phyloP scores from a whole-genome alignment of 371 early-diverging fungal species.

The Mucor ambiguus region DNA sequence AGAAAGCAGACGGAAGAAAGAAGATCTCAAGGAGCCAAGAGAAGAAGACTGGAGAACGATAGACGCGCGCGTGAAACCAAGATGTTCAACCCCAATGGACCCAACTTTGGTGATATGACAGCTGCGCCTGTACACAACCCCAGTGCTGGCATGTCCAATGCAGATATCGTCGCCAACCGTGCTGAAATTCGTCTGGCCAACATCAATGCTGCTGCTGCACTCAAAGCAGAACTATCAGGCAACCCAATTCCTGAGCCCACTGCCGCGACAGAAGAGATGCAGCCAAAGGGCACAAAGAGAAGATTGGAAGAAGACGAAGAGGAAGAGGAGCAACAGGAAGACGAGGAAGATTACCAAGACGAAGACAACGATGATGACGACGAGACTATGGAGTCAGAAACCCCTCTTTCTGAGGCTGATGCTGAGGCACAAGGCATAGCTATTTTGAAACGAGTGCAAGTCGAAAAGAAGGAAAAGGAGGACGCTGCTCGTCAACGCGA shows the following conservation, averaged over 20 bases:
- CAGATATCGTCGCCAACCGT: conserved; percentile 43
- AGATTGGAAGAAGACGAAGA: conserved; percentile 36
- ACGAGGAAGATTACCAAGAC: background rate
- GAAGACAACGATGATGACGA: conserved; percentile 45
- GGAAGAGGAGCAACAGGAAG: conserved; percentile 37
- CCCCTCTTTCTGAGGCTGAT: background rate
- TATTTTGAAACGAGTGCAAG: conserved; percentile 49
- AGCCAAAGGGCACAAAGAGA: conserved; percentile 38
- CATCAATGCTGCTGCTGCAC: conserved; percentile 58
- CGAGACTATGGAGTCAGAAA: conserved; percentile 9
- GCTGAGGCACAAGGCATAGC: conserved; percentile 47
- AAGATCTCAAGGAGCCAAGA: conserved; percentile 38
- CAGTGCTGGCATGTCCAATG: conserved; percentile 39
- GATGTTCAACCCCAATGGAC: conserved; percentile 26
- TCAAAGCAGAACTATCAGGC: conserved; percentile 33
- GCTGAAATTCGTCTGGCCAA: conserved; percentile 44
- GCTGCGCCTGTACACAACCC: conserved; percentile 44
- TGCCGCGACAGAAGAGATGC: conserved; percentile 9
- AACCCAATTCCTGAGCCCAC: background rate
- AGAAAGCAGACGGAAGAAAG: conserved; percentile 62
- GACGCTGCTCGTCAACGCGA: conserved; percentile 66
- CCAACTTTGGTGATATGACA: conserved; percentile 41
- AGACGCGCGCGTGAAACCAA: conserved; percentile 40
- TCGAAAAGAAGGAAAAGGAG: conserved; percentile 58
- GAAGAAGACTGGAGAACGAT: conserved; percentile 50